These are phyloP conservation scores for Apostasia shenzhenica DNA, from an alignment of 106 monocot genomes.

Conservation along the genomic window DNA sequence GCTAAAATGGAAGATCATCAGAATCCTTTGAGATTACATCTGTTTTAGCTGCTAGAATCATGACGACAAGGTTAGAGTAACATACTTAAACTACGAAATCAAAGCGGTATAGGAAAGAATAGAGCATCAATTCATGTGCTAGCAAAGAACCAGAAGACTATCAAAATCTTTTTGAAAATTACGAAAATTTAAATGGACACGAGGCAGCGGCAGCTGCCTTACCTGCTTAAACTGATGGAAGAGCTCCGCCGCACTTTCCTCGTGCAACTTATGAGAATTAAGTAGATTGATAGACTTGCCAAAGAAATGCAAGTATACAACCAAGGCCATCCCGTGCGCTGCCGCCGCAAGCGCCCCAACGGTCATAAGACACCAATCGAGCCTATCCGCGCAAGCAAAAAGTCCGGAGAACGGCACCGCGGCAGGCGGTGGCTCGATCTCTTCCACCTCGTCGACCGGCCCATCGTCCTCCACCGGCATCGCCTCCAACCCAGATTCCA, in stretches of 20 bases:
- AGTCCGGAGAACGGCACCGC: constrained; percentile 55
- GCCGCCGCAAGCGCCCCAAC: constrained; percentile 48
- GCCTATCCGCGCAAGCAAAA: constrained; percentile 48
- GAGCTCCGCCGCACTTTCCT: constrained; percentile 2
- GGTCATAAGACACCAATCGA: constrained; percentile 60
- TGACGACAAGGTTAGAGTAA: too few species aligned
- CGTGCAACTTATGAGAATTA: not conserved
- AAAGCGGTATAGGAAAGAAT: too few species aligned
- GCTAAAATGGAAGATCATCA: too few species aligned
- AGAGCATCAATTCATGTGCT: too few species aligned
- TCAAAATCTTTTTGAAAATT: too few species aligned
- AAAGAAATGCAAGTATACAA: constrained; percentile 51
- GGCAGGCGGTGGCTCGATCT: constrained; percentile 45
- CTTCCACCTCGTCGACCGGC: constrained; percentile 20
- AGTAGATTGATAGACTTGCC: constrained; percentile 48
- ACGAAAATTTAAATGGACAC: too few species aligned
- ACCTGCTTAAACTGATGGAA: constrained; percentile 55
- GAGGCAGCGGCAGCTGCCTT: not conserved
- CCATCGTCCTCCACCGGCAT: constrained; percentile 22
- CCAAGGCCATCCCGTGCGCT: constrained; percentile 51
- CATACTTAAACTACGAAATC: too few species aligned
- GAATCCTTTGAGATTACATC: too few species aligned
- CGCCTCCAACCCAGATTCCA: constrained; percentile 20
- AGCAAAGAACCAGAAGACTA: too few species aligned
- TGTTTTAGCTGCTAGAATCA: too few species aligned